Conservation (phyloP, 148 eudicot species). For the Diospyros kaki region DNA sequence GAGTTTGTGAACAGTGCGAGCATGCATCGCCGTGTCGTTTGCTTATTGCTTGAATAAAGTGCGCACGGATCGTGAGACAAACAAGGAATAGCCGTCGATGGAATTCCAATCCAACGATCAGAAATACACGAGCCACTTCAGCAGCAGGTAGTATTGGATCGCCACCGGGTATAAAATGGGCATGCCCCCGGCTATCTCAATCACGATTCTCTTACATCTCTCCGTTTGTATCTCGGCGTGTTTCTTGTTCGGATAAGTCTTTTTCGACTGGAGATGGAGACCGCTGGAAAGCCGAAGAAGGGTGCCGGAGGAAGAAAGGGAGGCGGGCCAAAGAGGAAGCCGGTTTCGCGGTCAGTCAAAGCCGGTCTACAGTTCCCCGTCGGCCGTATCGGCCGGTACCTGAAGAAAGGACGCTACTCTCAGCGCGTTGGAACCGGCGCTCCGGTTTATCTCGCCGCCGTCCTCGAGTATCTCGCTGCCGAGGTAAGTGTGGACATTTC, state of each 20-base stretch:
- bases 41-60: background rate
- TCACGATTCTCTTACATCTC: background rate
- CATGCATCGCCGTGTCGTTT: background rate
- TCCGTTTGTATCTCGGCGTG: constrained; percentile 6
- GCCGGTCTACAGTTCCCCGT: constrained; percentile 45
- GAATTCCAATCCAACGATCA: constrained; percentile 8
- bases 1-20: no score
- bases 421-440: constrained; percentile 35
- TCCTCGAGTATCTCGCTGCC: constrained; percentile 36
- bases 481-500: constrained; percentile 13
- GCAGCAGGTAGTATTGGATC: background rate
- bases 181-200: no score
- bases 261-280: constrained; percentile 13
- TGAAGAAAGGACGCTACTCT: constrained; percentile 38
- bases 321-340: constrained; percentile 36
- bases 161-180: background rate
- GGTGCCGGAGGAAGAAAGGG: constrained; percentile 40
- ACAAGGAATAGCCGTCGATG: background rate
- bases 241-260: background rate
- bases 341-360: constrained; percentile 36
- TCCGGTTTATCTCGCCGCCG: constrained; percentile 41
- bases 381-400: constrained; percentile 38
- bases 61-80: background rate
- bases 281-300: constrained; percentile 21
- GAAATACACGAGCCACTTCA: background rate